A percentile compares a stretch with the other conserved stretches of the same genome.
Conservation (phyloP, 306 rosid species). For the Dryas octopetala region DNA sequence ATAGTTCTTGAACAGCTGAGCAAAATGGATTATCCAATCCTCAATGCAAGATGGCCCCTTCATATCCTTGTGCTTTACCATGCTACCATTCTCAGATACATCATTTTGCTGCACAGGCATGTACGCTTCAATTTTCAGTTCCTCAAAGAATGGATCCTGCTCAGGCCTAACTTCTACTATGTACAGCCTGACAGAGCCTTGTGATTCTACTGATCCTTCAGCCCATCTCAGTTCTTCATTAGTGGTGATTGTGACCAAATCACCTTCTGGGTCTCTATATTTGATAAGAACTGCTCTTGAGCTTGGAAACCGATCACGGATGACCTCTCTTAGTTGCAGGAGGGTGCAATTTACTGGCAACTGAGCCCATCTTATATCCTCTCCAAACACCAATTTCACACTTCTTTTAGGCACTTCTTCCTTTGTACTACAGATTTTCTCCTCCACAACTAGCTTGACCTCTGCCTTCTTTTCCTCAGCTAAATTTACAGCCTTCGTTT, state of each 20-base stretch:
- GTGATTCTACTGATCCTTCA: conserved; percentile 52
- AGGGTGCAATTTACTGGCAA: conserved; percentile 71
- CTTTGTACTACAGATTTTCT: conserved; percentile 33
- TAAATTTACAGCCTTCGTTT: conserved; percentile 46
- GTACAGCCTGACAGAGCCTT: conserved; percentile 65
- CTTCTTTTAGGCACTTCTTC: conserved; percentile 53
- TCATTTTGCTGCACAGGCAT: conserved; percentile 17
- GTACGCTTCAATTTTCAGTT: conserved; percentile 29
- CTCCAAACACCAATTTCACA: conserved; percentile 80
- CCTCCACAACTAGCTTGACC: conserved; percentile 71
- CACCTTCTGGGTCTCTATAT: conserved; percentile 87
- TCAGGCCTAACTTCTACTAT: conserved; percentile 62
- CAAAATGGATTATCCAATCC: conserved; percentile 82
- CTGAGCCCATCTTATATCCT: conserved; percentile 83
- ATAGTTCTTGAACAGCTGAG: conserved; percentile 73
- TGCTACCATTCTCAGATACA: conserved; percentile 38
- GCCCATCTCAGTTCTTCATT: conserved; percentile 82
- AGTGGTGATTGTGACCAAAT: conserved; percentile 79
- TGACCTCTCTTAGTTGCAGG: conserved; percentile 65
- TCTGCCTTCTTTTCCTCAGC: conserved; percentile 52
- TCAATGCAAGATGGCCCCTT: conserved; percentile 67
- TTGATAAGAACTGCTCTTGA: conserved; percentile 70
- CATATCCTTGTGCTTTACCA: conserved; percentile 44
- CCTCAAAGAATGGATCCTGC: conserved; percentile 63
- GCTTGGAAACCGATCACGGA: conserved; percentile 61